Percentiles rank a stretch among this genome's conserved stretches.
These are phyloP conservation scores for Inga oerstediana DNA, from an alignment of 306 rosid species.

Conservation along the genomic window DNA sequence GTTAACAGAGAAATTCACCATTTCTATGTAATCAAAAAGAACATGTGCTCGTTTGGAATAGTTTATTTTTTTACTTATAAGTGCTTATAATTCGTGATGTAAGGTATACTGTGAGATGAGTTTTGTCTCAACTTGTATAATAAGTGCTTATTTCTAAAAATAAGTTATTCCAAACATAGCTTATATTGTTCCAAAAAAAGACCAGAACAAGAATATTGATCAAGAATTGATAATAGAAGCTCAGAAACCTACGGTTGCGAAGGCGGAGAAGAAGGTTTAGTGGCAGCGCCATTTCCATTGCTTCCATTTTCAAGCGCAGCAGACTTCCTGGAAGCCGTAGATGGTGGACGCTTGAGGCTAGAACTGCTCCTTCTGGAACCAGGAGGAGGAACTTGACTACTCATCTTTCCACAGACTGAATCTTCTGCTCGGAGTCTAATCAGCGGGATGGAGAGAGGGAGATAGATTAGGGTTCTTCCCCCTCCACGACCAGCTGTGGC, in stretches of 20 bases:
- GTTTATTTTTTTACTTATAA: too few relatives aligned
- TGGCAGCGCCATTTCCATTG: constrained; percentile 43
- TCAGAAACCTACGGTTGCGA: constrained; percentile 36
- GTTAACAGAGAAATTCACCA: background rate
- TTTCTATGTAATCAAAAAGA: background rate
- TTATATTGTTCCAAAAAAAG: background rate
- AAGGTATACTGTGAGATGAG: too few relatives aligned
- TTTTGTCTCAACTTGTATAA: too few relatives aligned
- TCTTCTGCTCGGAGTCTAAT: background rate
- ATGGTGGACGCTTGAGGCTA: constrained; percentile 49
- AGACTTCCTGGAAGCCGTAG: constrained; percentile 44
- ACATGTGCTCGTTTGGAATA: too few relatives aligned
- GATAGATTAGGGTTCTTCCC: constrained; percentile 20
- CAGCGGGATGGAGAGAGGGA: background rate
- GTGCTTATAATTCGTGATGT: too few relatives aligned
- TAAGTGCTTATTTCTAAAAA: too few relatives aligned
- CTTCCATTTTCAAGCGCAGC: constrained; percentile 39
- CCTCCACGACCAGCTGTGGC: background rate
- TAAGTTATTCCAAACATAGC: too few relatives aligned
- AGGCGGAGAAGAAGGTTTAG: constrained; percentile 62
- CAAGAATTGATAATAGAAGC: background rate
- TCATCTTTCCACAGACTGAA: constrained; percentile 42
- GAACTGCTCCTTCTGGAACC: constrained; percentile 41
- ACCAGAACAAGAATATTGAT: background rate
- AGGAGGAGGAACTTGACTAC: constrained; percentile 48